These are phyloP conservation scores for Colletotrichum spaethianum DNA, from an alignment of 2,329 filamentous ascomycete genomes.

Conservation along the genomic window DNA sequence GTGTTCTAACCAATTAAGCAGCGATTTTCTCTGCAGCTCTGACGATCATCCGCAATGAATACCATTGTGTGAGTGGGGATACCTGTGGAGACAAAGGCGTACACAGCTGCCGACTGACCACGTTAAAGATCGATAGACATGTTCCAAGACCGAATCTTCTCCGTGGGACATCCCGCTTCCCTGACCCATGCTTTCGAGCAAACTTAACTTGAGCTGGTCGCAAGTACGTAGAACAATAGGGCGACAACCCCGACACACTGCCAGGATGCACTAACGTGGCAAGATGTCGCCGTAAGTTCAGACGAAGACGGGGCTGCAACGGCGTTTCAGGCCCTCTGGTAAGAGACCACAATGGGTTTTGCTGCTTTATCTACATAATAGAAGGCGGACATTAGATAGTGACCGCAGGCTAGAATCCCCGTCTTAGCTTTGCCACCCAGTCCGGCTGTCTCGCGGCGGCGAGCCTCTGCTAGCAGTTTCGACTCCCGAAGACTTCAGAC, in stretches of 20 bases:
- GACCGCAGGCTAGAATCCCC: neutral
- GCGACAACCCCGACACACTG: neutral
- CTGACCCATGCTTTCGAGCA: neutral
- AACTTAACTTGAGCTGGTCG: neutral
- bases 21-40: slow-evolving; percentile 22
- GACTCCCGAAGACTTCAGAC: neutral
- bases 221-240: neutral
- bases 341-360: neutral
- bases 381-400: neutral
- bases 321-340: neutral
- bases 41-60: slow-evolving; percentile 20
- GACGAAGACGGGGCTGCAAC: neutral
- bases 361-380: neutral
- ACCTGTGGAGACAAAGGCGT: slow-evolving; percentile 15
- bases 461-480: neutral
- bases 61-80: slow-evolving; percentile 20
- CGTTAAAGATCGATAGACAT: neutral
- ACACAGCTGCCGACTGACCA: neutral
- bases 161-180: neutral
- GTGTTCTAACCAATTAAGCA: neutral
- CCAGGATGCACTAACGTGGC: neutral
- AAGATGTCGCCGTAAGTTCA: neutral
- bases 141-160: neutral
- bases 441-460: neutral
- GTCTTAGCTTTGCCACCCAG: too few relatives aligned